Evolutionary conservation across 2,329 filamentous ascomycete genomes (phyloP), one percentile per base, ranked within the genome.

Genomic region (Coleophoma crateriformis): DNA sequence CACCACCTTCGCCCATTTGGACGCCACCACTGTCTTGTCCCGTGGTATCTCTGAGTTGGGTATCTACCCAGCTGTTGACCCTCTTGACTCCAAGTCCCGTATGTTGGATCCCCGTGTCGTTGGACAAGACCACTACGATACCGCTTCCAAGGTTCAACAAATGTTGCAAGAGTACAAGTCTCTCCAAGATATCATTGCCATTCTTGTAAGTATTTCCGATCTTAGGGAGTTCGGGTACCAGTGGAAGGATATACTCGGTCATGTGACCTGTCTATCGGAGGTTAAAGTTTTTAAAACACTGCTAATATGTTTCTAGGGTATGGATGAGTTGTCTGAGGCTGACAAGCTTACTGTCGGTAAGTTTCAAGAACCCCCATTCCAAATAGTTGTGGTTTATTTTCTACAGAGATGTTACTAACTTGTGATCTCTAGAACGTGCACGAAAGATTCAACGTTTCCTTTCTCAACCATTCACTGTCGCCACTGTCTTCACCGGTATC

Each of bases 161-260:
- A 97, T 96, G 77, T 87, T 99, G 72, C 94, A 99, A 80, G 94
- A 97, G 83, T 99, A 99, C 88, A 97, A 97, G 88, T 97, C 92
- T 60, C 90, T 99, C 63, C 94, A 99, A 81, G 94, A 99, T 81
- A 99, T 99, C 85, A 96, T 96, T 82, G 94, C 94, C 76, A 99
- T 99, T 90, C 51, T 64, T 14, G 35, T 38, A 38, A 38, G 35
- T 38, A 11, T n/a, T 17, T 7, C 15, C 7, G 15, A 6, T 38
- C 7, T 14, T 7, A 2, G 4, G 35, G 11, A 13, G 6, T 27
- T 27, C 22, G 6, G 27, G 22, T 27, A 4, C 27, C 8, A 7
- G 27, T 27, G 27, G 27, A 27, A 27, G 27, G 8, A 27, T 27
- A 27, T 27, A 27, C 6, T 10, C 7, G 27, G 27, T 27, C 8